Conservation (phyloP, 805 yeast species). For the Yarrowia sp. region DNA sequence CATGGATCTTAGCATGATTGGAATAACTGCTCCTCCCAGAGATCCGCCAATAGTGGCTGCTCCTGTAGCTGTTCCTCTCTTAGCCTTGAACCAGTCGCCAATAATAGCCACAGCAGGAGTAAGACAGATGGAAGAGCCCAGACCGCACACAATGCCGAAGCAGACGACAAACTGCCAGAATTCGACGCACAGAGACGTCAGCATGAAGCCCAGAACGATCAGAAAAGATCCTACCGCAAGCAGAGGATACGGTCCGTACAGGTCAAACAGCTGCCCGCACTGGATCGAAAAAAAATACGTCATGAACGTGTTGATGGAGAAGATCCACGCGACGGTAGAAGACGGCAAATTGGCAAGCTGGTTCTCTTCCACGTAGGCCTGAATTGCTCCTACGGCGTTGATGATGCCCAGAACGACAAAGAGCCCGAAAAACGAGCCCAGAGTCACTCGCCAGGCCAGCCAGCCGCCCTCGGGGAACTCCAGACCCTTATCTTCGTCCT, state of each 20-base stretch:
- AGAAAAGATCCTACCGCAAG: conserved; percentile 47
- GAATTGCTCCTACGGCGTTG: conserved; percentile 61
- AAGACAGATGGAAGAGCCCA: conserved; percentile 59
- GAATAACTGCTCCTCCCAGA: conserved; percentile 56
- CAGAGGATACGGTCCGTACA: conserved; percentile 51
- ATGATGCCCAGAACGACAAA: conserved; percentile 54
- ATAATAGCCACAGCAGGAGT: conserved; percentile 61
- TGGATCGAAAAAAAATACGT: conserved; percentile 50
- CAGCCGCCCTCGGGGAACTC: conserved; percentile 56
- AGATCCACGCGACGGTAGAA: conserved; percentile 61
- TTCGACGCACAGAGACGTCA: conserved; percentile 52
- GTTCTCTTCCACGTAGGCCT: conserved; percentile 55
- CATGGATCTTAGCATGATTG: conserved; percentile 51
- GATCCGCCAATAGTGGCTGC: conserved; percentile 55
- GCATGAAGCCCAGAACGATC: conserved; percentile 54
- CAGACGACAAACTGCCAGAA: conserved; percentile 62
- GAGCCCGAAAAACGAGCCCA: conserved; percentile 59
- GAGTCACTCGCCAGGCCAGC: conserved; percentile 53
- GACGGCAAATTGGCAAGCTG: conserved; percentile 49
- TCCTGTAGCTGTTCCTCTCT: conserved; percentile 57
- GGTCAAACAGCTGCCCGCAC: conserved; percentile 61
- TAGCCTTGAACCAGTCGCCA: conserved; percentile 62
- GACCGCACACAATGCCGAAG: conserved; percentile 55
- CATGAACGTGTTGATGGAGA: conserved; percentile 54
- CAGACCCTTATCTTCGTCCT: conserved; percentile 27